A percentile compares a stretch with the other conserved stretches of the same genome.
Evolutionary conservation across 1,139 yeast species (phyloP).

Genomic region (Groenewaldozyma sp.): DNA sequence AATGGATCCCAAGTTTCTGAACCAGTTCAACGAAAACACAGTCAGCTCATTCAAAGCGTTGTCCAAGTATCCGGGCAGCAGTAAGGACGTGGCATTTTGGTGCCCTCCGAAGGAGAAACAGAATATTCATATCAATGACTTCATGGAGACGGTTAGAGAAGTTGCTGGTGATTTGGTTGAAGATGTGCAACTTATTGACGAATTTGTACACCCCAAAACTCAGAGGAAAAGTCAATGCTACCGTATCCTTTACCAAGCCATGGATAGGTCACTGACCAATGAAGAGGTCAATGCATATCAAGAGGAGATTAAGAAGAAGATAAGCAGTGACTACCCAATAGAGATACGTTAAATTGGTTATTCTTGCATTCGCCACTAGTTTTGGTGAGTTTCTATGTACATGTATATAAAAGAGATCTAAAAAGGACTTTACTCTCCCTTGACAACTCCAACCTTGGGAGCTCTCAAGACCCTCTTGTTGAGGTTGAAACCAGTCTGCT

Average conservation of each 20-base stretch:
- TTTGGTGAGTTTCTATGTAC: slow-evolving; percentile 9
- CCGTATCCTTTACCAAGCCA: slow-evolving; percentile 84
- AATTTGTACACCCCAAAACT: slow-evolving; percentile 78
- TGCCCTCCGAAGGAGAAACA: slow-evolving; percentile 37
- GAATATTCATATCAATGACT: slow-evolving; percentile 70
- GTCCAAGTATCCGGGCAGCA: slow-evolving; percentile 82
- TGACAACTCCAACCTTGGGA: slow-evolving; percentile 93
- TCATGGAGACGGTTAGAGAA: slow-evolving; percentile 82
- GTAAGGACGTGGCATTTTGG: slow-evolving; percentile 91
- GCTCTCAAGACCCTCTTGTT: slow-evolving; percentile 89
- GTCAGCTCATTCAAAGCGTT: slow-evolving; percentile 77
- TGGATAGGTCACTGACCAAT: slow-evolving; percentile 86
- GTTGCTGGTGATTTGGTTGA: slow-evolving; percentile 86
- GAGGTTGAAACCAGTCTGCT: slow-evolving; percentile 80
- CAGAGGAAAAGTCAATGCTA: slow-evolving; percentile 73
- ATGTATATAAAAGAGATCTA: slow-evolving; percentile 2
- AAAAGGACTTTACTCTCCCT: slow-evolving; percentile 30
- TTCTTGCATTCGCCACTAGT: background rate
- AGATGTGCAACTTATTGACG: slow-evolving; percentile 70
- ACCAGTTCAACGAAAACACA: slow-evolving; percentile 57
- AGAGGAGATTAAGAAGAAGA: slow-evolving; percentile 46
- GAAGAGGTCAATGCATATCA: slow-evolving; percentile 70
- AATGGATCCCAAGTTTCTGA: slow-evolving; percentile 61
- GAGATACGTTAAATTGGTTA: slow-evolving; percentile 48
- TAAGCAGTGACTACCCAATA: slow-evolving; percentile 46